These are phyloP conservation scores for Saccharomyces hybrid DNA, from an alignment of 1,139 yeast species.

Conservation along the genomic window DNA sequence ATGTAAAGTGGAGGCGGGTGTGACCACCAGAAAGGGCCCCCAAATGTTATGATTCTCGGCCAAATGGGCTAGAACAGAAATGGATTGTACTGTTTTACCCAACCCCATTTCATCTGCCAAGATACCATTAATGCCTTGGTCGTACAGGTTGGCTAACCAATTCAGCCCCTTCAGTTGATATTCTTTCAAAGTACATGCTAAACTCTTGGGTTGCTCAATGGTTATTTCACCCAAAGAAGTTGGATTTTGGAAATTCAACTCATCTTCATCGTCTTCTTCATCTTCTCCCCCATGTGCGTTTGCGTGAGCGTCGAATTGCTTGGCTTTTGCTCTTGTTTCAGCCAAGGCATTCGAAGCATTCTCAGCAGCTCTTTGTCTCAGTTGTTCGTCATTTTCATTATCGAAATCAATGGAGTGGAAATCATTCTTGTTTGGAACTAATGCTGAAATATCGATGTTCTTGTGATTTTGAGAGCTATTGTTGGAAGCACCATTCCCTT, in stretches of 20 bases:
- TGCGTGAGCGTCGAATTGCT: constrained; percentile 49
- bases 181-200: constrained; percentile 88
- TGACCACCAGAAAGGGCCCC: constrained; percentile 97
- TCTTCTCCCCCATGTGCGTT: constrained; percentile 16
- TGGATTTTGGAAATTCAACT: constrained; percentile 95
- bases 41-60: constrained; percentile 95
- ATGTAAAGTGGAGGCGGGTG: constrained; percentile 96
- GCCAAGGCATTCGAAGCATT: constrained; percentile 85
- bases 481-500: constrained; percentile 40
- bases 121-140: constrained; percentile 97
- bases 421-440: constrained; percentile 44
- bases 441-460: constrained; percentile 30
- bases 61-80: constrained; percentile 86
- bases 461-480: constrained; percentile 13
- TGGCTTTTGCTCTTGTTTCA: constrained; percentile 72
- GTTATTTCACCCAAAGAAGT: constrained; percentile 82
- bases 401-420: constrained; percentile 74
- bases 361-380: constrained; percentile 77
- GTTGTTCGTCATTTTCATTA: constrained; percentile 75
- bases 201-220: constrained; percentile 78
- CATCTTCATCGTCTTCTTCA: constrained; percentile 39
- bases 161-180: constrained; percentile 93
- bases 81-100: constrained; percentile 95
- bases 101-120: constrained; percentile 98
- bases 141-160: constrained; percentile 94